Percentiles rank a stretch among this genome's conserved stretches.
phyloP scores from a whole-genome alignment of 257 asterid species.

The Solanum boliviense region DNA sequence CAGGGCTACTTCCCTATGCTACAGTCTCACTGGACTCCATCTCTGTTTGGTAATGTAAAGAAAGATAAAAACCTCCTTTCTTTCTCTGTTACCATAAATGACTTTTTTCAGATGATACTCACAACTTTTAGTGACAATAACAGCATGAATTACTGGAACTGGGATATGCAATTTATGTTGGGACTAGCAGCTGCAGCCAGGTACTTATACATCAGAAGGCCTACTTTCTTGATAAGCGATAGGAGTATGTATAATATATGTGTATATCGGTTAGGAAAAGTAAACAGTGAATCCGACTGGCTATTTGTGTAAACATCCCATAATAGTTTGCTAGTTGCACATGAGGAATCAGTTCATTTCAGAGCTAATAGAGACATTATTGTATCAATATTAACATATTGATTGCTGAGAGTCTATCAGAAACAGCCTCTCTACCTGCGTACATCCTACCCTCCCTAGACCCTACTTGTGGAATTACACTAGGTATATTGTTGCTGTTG shows the following conservation, averaged over 20 bases:
- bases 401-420: neutral
- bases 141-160: slow-evolving; percentile 29
- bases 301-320: neutral
- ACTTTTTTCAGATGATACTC: neutral
- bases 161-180: slow-evolving; percentile 20
- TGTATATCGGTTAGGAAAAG: neutral
- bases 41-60: slow-evolving; percentile 13
- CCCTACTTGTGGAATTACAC: neutral
- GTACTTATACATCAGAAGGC: neutral
- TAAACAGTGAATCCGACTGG: neutral
- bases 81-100: neutral
- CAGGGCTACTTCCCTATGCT: slow-evolving; percentile 23
- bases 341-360: neutral
- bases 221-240: neutral
- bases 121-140: neutral
- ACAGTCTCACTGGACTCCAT: slow-evolving; percentile 17
- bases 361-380: neutral
- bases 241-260: neutral
- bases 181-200: slow-evolving; percentile 21
- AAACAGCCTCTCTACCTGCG: neutral
- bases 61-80: neutral
- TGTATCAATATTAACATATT: neutral
- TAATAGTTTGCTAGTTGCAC: neutral
- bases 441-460: neutral
- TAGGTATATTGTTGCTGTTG: neutral